phyloP scores from a whole-genome alignment of 2,329 filamentous ascomycete genomes.

The Scedosporium boydii region DNA sequence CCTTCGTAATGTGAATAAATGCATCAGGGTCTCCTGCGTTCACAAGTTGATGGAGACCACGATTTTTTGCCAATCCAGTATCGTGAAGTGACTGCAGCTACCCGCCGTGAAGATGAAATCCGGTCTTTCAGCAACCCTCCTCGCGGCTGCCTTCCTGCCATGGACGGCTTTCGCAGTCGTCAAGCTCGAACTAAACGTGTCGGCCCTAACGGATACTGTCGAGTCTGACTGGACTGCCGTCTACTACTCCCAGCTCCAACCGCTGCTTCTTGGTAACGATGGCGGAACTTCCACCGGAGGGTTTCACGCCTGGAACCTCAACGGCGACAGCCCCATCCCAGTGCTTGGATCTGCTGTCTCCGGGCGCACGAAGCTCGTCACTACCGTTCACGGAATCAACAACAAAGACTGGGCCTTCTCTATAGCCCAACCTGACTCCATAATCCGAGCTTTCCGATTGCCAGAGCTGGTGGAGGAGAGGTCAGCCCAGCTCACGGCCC shows the following conservation, averaged over 20 bases:
- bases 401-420: conserved; percentile 28
- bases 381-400: conserved; percentile 25
- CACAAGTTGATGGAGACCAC: background rate
- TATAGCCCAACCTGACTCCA: conserved; percentile 31
- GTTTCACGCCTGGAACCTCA: conserved; percentile 26
- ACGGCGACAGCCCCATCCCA: conserved; percentile 18
- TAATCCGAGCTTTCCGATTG: conserved; percentile 28
- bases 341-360: conserved; percentile 22
- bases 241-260: conserved; percentile 24
- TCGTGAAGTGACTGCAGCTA: too few relatives aligned
- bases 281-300: conserved; percentile 32
- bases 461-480: conserved; percentile 20
- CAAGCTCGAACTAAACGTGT: conserved; percentile 17
- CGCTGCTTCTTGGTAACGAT: conserved; percentile 35
- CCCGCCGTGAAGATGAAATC: background rate
- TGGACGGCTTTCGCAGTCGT: background rate
- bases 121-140: background rate
- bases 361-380: conserved; percentile 35
- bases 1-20: too few relatives aligned
- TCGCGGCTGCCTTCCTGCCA: background rate
- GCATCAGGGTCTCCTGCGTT: too few relatives aligned
- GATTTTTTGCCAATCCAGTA: background rate
- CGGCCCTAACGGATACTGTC: conserved; percentile 23
- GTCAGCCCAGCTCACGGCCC: conserved; percentile 20
- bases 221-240: conserved; percentile 31